A percentile compares a stretch with the other conserved stretches of the same genome.
Conservation (phyloP, 306 rosid species). For the Geum urbanum region DNA sequence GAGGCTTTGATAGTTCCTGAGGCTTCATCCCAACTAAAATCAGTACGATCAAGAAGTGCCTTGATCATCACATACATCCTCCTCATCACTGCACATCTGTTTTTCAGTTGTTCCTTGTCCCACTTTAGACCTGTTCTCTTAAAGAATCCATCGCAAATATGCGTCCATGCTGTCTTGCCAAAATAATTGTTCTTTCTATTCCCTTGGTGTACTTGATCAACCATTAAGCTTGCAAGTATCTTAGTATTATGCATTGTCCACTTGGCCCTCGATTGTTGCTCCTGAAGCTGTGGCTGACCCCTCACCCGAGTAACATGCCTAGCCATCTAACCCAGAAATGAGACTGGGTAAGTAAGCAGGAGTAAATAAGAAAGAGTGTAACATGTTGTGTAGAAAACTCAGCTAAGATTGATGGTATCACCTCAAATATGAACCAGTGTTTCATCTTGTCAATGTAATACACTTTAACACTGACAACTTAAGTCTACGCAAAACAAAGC, state of each 20-base stretch:
- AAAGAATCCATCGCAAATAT: constrained; percentile 57
- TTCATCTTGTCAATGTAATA: neutral
- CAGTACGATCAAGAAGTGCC: constrained; percentile 48
- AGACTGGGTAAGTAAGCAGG: neutral
- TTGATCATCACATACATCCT: constrained; percentile 49
- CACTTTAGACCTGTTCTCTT: constrained; percentile 58
- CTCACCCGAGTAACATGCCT: constrained; percentile 42
- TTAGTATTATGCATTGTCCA: constrained; percentile 63
- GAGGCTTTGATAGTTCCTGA: constrained; percentile 48
- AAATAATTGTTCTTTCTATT: constrained; percentile 45
- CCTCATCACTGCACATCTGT: constrained; percentile 61
- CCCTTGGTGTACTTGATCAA: constrained; percentile 59
- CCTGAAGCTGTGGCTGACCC: constrained; percentile 46
- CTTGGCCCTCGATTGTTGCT: constrained; percentile 60
- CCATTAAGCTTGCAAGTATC: constrained; percentile 57
- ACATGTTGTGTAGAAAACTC: neutral
- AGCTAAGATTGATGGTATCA: neutral
- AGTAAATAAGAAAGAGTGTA: neutral
- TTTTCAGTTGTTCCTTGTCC: constrained; percentile 81
- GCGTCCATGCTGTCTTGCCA: constrained; percentile 67
- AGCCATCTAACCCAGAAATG: constrained; percentile 43
- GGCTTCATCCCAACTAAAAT: constrained; percentile 61
- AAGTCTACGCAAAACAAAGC: neutral
- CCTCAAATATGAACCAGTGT: neutral
- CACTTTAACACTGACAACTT: too few species aligned